Evolutionary conservation across 129 eudicot genomes (phyloP).

Genomic region (Flaveria sonorensis): DNA sequence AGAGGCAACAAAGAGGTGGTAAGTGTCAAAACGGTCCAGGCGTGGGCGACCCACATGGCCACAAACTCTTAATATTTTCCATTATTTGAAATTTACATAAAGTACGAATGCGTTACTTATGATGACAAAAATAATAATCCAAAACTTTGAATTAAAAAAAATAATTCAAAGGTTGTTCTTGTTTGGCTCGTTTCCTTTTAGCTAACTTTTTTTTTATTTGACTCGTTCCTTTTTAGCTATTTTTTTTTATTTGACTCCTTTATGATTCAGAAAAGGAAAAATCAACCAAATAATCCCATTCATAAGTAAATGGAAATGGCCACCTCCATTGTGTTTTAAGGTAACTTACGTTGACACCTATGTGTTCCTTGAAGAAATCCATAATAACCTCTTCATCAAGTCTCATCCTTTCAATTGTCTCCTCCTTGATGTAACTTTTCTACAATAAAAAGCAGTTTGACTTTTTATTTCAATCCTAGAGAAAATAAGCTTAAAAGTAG

Average conservation of each 20-base stretch:
- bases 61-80: neutral
- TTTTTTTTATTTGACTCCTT: neutral
- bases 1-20: neutral
- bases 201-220: neutral
- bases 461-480: neutral
- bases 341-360: conserved; percentile 76
- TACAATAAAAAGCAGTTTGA: conserved; percentile 25
- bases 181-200: neutral
- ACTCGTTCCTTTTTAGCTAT: neutral
- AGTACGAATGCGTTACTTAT: neutral
- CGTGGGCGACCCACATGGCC: neutral
- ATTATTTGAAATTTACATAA: neutral
- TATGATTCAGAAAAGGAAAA: neutral
- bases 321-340: neutral
- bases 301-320: conserved; percentile 1
- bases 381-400: conserved; percentile 94
- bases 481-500: no score
- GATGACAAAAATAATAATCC: neutral
- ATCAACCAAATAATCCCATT: neutral
- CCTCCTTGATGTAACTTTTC: conserved; percentile 95
- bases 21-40: neutral
- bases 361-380: conserved; percentile 95
- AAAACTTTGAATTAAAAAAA: neutral
- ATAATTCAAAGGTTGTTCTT: neutral
- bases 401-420: conserved; percentile 96